Percentiles rank a stretch among this genome's conserved stretches.
Evolutionary conservation across 768 basidiomycete genomes (phyloP).

Genomic region (Termitomyces sp.): DNA sequence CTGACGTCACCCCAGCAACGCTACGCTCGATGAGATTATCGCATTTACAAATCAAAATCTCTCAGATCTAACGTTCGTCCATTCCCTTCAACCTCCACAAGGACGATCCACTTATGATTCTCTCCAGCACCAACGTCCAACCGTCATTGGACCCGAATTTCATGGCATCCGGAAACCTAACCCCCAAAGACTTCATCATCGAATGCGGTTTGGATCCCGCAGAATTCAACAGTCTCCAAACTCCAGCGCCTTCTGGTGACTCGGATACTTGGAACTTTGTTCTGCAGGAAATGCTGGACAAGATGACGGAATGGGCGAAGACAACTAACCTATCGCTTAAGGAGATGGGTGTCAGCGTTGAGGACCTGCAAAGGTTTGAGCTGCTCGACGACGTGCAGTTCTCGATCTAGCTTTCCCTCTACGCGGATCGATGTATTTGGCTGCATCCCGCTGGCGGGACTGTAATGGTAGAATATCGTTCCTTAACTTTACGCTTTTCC

Average conservation of each 20-base stretch:
- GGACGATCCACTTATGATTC: background rate
- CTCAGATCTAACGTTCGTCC: background rate
- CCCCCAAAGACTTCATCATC: slow-evolving; percentile 1
- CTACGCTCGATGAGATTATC: background rate
- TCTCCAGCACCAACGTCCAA: background rate
- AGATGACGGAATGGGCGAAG: slow-evolving; percentile 9
- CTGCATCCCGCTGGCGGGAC: background rate
- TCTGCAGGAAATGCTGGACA: slow-evolving; percentile 8
- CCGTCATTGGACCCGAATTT: background rate
- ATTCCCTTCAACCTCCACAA: background rate
- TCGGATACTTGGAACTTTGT: background rate
- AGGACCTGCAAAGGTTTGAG: background rate
- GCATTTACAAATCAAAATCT: background rate
- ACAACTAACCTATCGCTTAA: background rate
- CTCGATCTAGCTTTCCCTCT: background rate
- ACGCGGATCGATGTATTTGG: background rate
- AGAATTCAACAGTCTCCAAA: slow-evolving; percentile 5
- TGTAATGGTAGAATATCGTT: background rate
- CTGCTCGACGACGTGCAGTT: background rate
- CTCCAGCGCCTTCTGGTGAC: background rate
- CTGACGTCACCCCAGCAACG: background rate
- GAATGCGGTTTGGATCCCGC: slow-evolving; percentile 6
- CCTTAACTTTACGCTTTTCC: background rate
- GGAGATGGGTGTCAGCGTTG: background rate
- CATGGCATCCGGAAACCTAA: background rate